These are phyloP conservation scores for Trichoderma aggressivum DNA, from an alignment of 2,329 filamentous ascomycete species.

Conservation along the genomic window DNA sequence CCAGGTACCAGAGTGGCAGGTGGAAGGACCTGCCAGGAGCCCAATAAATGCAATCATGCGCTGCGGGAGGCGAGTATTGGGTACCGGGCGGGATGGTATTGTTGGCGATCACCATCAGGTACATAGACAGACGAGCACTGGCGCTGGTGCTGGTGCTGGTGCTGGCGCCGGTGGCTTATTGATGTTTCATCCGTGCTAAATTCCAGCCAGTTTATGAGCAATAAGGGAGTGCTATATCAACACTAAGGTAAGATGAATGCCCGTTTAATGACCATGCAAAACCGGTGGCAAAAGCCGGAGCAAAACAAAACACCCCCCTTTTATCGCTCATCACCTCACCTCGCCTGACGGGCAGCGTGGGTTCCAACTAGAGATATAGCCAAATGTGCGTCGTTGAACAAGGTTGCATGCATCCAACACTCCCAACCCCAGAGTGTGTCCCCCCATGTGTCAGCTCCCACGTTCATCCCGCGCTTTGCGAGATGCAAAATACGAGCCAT, in stretches of 20 bases:
- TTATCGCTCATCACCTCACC: background rate
- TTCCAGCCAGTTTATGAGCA: background rate
- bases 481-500: background rate
- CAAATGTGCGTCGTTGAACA: background rate
- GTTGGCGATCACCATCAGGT: background rate
- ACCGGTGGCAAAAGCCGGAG: background rate
- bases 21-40: background rate
- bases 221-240: background rate
- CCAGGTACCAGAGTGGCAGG: conserved; percentile 5
- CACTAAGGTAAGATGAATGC: background rate
- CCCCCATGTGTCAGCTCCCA: background rate
- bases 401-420: background rate
- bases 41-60: background rate
- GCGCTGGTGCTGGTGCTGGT: no score
- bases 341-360: background rate
- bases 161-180: background rate
- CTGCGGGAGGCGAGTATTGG: conserved; percentile 1
- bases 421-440: background rate
- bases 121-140: background rate
- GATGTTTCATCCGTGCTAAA: background rate
- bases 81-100: background rate
- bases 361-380: background rate
- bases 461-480: conserved; percentile 2
- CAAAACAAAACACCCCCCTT: background rate
- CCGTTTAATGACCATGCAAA: background rate